Base-by-base conservation (phyloP, 1,284 basidiomycete species). In the Volvariella surrecta region DNA sequence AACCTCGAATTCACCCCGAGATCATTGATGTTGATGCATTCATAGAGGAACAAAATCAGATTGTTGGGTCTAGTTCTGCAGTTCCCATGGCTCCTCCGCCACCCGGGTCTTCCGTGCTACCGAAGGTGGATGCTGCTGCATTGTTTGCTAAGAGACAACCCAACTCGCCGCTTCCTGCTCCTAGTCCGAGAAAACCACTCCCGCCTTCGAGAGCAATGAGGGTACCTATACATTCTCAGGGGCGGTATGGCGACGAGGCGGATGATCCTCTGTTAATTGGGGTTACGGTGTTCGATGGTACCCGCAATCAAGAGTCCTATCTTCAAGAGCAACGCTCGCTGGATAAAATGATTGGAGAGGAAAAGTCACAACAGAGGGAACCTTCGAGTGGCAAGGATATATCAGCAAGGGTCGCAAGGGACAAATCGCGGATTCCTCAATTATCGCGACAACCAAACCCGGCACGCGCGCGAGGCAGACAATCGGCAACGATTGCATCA, bases 61-160 rank as follows among this genome's bases (percentile, higher is more conserved):
- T n/a, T 32, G 13, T 20, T 30, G 24, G 30, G 24, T 37, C 18
- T 17, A 11, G 37, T 8, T 37, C 45, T 16, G 44, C 48, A 7
- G 30, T 28, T 10, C 40, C 45, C 44, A 40, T 48, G 16, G 49
- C 37, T 2, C 43, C 46, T 16, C 8, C 47, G 32, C 48, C 47
- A 34, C 24, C 47, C 53, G n/a, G 52, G 51, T 15, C 40, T 56
- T 21, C 42, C 46, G 39, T 34, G 32, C 43, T 30, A 19, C 37
- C 35, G 30, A n/a, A n/a, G 18, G 19, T n/a, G 15, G 34, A 15
- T 15, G 20, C 35, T 45, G 2, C 52, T 28, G 67, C 69, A 50
- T 42, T 71, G 1, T 80, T 84, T 50, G 64, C 73, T 35, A 74
- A 69, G 47, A 74, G 83, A 1, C 67, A 66, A 0, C 82, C 80